Base-by-base conservation (phyloP, 1,284 basidiomycete genomes). In the Fomitopsis betulina region DNA sequence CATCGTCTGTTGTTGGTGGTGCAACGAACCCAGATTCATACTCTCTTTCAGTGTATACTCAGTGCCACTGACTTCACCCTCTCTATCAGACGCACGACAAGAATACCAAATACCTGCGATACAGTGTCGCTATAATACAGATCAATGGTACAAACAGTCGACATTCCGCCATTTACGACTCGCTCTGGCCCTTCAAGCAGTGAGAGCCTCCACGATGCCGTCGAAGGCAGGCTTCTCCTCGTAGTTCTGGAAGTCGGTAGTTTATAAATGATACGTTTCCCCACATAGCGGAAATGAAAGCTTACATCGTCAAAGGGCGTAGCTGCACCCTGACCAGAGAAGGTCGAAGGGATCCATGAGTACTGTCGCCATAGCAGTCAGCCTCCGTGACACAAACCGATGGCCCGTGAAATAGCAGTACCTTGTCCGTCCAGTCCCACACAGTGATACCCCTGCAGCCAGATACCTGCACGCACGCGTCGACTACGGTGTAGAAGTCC, bases 401-500 rank as follows among this genome's bases (percentile, higher is more conserved):
- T 12, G 38, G 19, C 27, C 13, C 7, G 8, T 42, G 35, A 10
- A 2, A 8, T 10, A 10, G 43, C 61, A 17, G 27, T 25, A 60
- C 65, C 62, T 67, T 78, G 67, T 81, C 79, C 6, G 77, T 79
- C 63, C 66, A 80, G 65, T 80, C 80, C 80, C 80, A 82, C 33
- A 80, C 63, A 0, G 80, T 81, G 52, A 80, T 68, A 38, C 80
- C 80, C 49, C 81, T 69, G 61, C 80, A 83, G 17, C 67, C 65
- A 12, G 63, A 37, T 15, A 80, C 76, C 17, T 70, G 70, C 57
- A 72, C 68, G 68, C 81, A 83, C 5, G 80, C 77, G 2, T 64
- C 57, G 52, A 81, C 69, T 47, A 81, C 78, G 15, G 65, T 77
- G 65, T 75, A 64, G 65, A 79, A 83, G 62, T 83, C 79, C 30